A percentile compares a stretch with the other conserved stretches of the same genome.
phyloP scores from a whole-genome alignment of 345 rosid genomes.

The Erucastrum elatum region DNA sequence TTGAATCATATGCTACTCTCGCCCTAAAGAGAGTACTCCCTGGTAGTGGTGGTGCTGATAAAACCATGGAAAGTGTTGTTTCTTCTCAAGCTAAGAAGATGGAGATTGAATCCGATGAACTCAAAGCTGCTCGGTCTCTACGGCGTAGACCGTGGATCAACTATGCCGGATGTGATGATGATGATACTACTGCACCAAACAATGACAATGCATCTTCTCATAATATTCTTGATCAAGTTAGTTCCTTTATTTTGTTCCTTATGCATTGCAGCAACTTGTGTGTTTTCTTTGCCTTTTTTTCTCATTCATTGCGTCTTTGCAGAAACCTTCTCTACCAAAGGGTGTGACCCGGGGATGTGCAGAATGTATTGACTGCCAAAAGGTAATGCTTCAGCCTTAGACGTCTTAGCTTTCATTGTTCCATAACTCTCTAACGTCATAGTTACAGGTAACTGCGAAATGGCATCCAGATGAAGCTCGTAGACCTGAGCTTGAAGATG shows the following conservation, averaged over 20 bases:
- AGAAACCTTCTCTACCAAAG: slow-evolving; percentile 75
- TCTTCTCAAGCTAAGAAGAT: slow-evolving; percentile 49
- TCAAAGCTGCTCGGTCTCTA: slow-evolving; percentile 52
- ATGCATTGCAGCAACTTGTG: slow-evolving; percentile 17
- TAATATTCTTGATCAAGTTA: slow-evolving; percentile 55
- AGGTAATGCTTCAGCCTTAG: slow-evolving; percentile 47
- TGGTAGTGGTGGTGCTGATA: slow-evolving; percentile 35
- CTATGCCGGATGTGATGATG: slow-evolving; percentile 45
- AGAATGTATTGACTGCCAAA: slow-evolving; percentile 78
- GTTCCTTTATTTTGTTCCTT: slow-evolving; percentile 20
- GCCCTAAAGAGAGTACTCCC: slow-evolving; percentile 49
- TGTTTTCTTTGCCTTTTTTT: slow-evolving; percentile 7
- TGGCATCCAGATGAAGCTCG: slow-evolving; percentile 77
- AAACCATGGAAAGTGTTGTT: slow-evolving; percentile 39
- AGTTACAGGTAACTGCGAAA: slow-evolving; percentile 63
- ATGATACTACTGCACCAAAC: slow-evolving; percentile 26
- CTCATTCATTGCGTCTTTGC: slow-evolving; percentile 41
- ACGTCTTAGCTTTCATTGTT: no score
- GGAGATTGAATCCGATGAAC: slow-evolving; percentile 46
- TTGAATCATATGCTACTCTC: slow-evolving; percentile 82
- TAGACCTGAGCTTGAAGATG: slow-evolving; percentile 74
- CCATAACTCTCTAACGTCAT: no score
- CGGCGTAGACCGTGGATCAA: slow-evolving; percentile 70
- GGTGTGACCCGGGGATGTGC: slow-evolving; percentile 83
- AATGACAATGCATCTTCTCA: slow-evolving; percentile 54